Base-by-base conservation (phyloP, 1,284 basidiomycete species). In the Chiua sp. region DNA sequence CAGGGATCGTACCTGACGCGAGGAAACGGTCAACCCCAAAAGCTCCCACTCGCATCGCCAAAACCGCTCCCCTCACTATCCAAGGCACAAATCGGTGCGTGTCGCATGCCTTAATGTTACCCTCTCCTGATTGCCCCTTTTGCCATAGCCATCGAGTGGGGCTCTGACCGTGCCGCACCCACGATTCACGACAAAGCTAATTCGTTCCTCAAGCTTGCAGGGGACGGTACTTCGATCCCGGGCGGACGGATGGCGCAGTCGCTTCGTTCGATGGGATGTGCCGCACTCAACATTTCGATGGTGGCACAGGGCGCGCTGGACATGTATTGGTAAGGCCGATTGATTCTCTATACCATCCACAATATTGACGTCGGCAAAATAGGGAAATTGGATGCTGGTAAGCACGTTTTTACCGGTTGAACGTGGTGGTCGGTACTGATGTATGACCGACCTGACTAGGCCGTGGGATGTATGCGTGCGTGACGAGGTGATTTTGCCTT, bases 371-470 rank as follows among this genome's bases (percentile, higher is more conserved):
- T 22, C 26, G 39, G 8, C 6, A 2, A 4, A 37, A 10, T 52
- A 95, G 93, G 92, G 95, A 97, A 78, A 92, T 96, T 60, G 95
- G 94, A 12, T 94, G 92, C 73, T 94, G 91, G 85, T 84, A 65
- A 69, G 83, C 64, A 13, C 15, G 50, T 51, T 50, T 37, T 18
- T n/a, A 35, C 10, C 49, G 22, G 39, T 60, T n/a, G 42, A 54
- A 20, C n/a, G 47, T 2, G 39, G 23, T 33, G 42, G 3, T 30
- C 15, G 28, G 52, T 35, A 44, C 52, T 70, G 62, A 69, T 15
- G 6, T 47, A 20, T 32, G 35, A 18, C 35, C 37, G 37, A 35
- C 11, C 16, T 48, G 8, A 10, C 35, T 20, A 65, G 67, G 70
- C 87, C 93, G n/a, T 96, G 93, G 93, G 94, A 96, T 72, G 90